A percentile compares a stretch with the other conserved stretches of the same genome.
These are phyloP conservation scores for Penicillium palitans DNA, from an alignment of 2,329 filamentous ascomycete species.

Conservation along the genomic window DNA sequence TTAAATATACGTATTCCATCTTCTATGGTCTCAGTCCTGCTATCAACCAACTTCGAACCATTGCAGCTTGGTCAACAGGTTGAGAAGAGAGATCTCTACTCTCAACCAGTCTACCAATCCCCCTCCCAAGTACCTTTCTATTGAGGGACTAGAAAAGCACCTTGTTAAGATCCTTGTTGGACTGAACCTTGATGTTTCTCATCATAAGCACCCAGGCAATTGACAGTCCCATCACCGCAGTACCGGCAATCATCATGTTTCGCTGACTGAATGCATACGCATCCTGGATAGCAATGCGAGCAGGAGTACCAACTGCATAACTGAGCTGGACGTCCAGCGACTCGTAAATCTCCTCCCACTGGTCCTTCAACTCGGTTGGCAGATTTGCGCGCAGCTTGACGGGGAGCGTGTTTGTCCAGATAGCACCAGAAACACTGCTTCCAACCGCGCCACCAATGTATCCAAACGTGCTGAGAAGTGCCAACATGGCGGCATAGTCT, in stretches of 20 bases:
- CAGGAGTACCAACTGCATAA: constrained; percentile 29
- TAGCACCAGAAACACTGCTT: constrained; percentile 57
- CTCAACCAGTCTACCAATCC: not conserved
- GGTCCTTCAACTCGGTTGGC: constrained; percentile 34
- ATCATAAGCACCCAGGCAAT: constrained; percentile 48
- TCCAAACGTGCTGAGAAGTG: constrained; percentile 57
- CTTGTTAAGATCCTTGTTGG: constrained; percentile 9
- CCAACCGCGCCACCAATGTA: constrained; percentile 58
- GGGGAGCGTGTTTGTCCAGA: constrained; percentile 61
- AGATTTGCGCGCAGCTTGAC: constrained; percentile 48
- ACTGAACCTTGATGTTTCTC: constrained; percentile 46
- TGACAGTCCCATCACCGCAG: constrained; percentile 42
- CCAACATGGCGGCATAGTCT: constrained; percentile 56
- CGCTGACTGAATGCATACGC: constrained; percentile 53
- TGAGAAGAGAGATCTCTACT: too few species aligned
- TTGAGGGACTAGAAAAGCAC: not conserved
- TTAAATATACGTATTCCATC: too few species aligned
- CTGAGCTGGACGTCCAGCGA: constrained; percentile 47
- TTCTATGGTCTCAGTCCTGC: too few species aligned
- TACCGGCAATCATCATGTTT: constrained; percentile 53
- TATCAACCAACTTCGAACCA: too few species aligned
- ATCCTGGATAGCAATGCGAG: constrained; percentile 31
- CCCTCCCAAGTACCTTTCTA: not conserved
- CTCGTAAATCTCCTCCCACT: constrained; percentile 47
- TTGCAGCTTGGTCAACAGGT: too few species aligned